Evolutionary conservation across 2,329 filamentous ascomycete genomes (phyloP).

Genomic region (Talaromyces verruculosus): DNA sequence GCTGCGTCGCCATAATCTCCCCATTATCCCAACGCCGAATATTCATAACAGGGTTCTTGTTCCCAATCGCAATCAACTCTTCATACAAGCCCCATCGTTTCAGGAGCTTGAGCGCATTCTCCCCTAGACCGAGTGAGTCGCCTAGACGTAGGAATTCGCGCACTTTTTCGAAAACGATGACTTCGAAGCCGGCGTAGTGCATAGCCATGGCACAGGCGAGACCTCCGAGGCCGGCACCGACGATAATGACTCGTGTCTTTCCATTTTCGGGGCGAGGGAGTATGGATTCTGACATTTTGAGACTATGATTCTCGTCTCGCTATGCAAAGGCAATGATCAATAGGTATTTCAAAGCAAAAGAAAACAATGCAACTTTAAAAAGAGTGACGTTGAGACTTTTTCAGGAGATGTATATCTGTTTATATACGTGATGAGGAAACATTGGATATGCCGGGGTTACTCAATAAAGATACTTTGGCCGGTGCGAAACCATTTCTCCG

Average conservation of each 20-base stretch:
- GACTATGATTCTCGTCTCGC: neutral
- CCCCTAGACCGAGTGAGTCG: constrained; percentile 20
- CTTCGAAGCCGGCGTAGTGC: constrained; percentile 20
- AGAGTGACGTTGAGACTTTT: too few relatives aligned
- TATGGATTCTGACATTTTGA: constrained; percentile 1
- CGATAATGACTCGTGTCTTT: constrained; percentile 44
- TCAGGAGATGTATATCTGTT: neutral
- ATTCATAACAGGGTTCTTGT: constrained; percentile 20
- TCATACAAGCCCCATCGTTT: constrained; percentile 20
- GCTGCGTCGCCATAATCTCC: constrained; percentile 19
- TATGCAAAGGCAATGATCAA: neutral
- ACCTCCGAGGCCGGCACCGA: constrained; percentile 53
- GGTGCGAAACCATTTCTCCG: constrained; percentile 21
- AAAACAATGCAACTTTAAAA: neutral
- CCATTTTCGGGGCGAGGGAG: neutral
- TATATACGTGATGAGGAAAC: neutral
- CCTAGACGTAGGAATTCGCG: constrained; percentile 20
- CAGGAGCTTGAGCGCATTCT: constrained; percentile 21
- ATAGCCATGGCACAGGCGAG: constrained; percentile 27
- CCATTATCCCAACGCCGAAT: constrained; percentile 18
- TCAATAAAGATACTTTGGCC: constrained; percentile 11
- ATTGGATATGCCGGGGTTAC: constrained; percentile 1
- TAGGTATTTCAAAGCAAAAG: neutral
- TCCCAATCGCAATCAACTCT: constrained; percentile 18
- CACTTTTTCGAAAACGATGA: constrained; percentile 22